Percentiles rank a stretch among this genome's conserved stretches.
Conservation (phyloP, 169 alveolate genomes). For the Plasmodium relictum region DNA sequence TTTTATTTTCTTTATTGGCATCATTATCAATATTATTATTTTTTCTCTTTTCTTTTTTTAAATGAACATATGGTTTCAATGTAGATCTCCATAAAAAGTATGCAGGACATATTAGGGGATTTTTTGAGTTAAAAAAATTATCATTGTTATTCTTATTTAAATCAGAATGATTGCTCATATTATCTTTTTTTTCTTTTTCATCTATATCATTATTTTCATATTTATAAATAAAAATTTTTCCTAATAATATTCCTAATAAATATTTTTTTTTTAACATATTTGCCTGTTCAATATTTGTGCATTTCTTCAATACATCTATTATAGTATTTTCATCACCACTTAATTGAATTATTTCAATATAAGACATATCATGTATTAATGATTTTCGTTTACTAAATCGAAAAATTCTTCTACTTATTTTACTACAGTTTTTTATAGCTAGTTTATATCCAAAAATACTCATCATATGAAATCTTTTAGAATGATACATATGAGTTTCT, state of each 20-base stretch:
- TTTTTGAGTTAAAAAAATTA: conserved; percentile 45
- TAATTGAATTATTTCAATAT: conserved; percentile 51
- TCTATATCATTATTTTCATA: conserved; percentile 1
- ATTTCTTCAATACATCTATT: conserved; percentile 14
- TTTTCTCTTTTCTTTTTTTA: conserved; percentile 12
- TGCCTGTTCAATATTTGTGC: conserved; percentile 53
- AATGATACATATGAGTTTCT: conserved; percentile 95
- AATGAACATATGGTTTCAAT: conserved; percentile 8
- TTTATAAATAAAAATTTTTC: conserved; percentile 48
- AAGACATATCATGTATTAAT: conserved; percentile 86
- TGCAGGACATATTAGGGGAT: conserved; percentile 56
- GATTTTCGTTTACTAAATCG: conserved; percentile 84
- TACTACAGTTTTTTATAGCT: conserved; percentile 87
- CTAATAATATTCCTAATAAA: conserved; percentile 25
- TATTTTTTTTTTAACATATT: conserved; percentile 43
- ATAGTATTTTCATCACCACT: conserved; percentile 26
- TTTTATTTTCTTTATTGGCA: not conserved
- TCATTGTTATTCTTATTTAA: not conserved
- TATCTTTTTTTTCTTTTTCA: not conserved
- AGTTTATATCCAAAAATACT: conserved; percentile 92
- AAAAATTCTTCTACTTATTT: conserved; percentile 87
- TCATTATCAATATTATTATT: not conserved
- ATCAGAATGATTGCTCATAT: not conserved
- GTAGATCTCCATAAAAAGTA: conserved; percentile 56
- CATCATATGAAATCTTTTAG: conserved; percentile 93